Evolutionary conservation across 352 stramenopile genomes (phyloP).

Genomic region (Pilasporangium apinafurcum): DNA sequence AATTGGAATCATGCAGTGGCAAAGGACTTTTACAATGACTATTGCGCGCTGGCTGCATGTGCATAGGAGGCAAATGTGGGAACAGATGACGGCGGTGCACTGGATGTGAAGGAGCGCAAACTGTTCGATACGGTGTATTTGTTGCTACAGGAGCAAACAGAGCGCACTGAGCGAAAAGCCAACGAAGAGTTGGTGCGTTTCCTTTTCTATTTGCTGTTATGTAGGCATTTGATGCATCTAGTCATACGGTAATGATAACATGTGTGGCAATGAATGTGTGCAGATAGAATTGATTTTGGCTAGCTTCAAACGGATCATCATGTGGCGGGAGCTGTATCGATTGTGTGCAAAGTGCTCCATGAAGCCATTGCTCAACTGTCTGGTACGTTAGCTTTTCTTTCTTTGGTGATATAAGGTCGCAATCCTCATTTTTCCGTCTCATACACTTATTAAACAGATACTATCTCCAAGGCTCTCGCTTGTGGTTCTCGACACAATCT

Average conservation of each 20-base stretch:
- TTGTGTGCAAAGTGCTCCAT: constrained; percentile 76
- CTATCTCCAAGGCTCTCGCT: constrained; percentile 44
- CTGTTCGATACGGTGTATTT: constrained; percentile 70
- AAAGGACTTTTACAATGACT: background rate
- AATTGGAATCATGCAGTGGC: background rate
- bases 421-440: background rate
- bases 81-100: constrained; percentile 13
- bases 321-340: constrained; percentile 76
- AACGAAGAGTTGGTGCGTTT: constrained; percentile 42
- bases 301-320: constrained; percentile 68
- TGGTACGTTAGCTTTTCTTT: constrained; percentile 30
- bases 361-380: constrained; percentile 74
- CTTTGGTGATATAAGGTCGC: background rate
- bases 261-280: background rate
- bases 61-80: constrained; percentile 13
- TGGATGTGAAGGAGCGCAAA: constrained; percentile 73
- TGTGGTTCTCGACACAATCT: constrained; percentile 56
- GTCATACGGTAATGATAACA: background rate
- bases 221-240: no score
- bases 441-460: constrained; percentile 14
- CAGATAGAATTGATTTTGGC: constrained; percentile 62
- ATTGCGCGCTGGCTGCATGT: background rate
- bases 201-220: background rate
- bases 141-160: constrained; percentile 60
- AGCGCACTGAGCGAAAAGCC: constrained; percentile 40